phyloP scores from a whole-genome alignment of 371 early-diverging fungal species.

The Apophysomyces sp. region DNA sequence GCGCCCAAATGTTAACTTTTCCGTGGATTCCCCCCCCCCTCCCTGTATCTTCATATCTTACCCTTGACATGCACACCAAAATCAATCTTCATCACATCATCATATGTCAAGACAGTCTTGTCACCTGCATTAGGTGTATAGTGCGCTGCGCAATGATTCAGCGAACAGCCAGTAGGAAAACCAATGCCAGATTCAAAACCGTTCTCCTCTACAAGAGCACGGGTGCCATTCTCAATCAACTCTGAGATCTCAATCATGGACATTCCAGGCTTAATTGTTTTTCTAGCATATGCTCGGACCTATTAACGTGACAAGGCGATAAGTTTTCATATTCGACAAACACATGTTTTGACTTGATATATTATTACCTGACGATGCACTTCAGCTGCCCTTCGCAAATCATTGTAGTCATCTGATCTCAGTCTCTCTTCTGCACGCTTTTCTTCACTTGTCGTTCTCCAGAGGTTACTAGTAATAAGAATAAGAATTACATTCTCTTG shows the following conservation, averaged over 20 bases:
- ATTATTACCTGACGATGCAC: constrained; percentile 80
- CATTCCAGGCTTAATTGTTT: constrained; percentile 95
- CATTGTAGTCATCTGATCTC: constrained; percentile 69
- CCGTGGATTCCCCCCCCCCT: not conserved
- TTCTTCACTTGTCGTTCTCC: constrained; percentile 81
- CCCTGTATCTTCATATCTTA: no score
- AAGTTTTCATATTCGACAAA: not conserved
- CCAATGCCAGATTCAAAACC: constrained; percentile 94
- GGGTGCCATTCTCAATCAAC: constrained; percentile 94
- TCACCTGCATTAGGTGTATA: constrained; percentile 99
- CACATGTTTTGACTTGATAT: not conserved
- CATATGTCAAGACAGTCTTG: constrained; percentile 84
- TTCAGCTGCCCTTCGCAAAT: constrained; percentile 90
- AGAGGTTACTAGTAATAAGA: constrained; percentile 54
- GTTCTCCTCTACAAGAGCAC: constrained; percentile 88
- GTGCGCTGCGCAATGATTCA: constrained; percentile 99
- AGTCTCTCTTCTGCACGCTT: constrained; percentile 70
- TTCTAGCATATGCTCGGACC: constrained; percentile 84
- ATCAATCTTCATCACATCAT: constrained; percentile 99
- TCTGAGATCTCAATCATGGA: constrained; percentile 93
- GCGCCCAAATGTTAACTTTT: not conserved
- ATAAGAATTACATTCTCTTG: not conserved
- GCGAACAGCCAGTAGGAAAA: constrained; percentile 98
- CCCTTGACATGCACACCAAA: constrained; percentile 99
- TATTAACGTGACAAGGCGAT: not conserved